Evolutionary conservation across 805 yeast genomes (phyloP).

Genomic region (Schizosaccharomyces lindneri): DNA sequence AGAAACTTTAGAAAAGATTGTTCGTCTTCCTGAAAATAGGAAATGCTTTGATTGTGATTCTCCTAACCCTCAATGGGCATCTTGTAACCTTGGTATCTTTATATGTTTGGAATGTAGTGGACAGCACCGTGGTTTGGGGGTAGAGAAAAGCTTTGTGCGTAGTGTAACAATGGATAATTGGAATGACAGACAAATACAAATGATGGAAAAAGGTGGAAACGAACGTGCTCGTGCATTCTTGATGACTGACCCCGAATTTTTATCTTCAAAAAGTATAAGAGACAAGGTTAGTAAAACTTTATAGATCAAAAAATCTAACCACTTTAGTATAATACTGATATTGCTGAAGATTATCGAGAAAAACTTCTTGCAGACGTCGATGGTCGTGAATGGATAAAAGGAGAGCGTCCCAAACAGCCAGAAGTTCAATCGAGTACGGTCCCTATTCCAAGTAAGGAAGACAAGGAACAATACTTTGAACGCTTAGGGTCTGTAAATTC

Average conservation of each 20-base stretch:
- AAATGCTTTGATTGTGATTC: slow-evolving; percentile 85
- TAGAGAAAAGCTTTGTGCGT: slow-evolving; percentile 86
- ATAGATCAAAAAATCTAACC: too few relatives aligned
- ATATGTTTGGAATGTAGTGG: slow-evolving; percentile 98
- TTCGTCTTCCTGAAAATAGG: slow-evolving; percentile 50
- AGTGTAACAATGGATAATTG: slow-evolving; percentile 97
- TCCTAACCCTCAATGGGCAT: slow-evolving; percentile 98
- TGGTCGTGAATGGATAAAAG: slow-evolving; percentile 31
- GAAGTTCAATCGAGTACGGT: slow-evolving; percentile 5
- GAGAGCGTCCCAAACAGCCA: background rate
- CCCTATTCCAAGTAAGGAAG: slow-evolving; percentile 16
- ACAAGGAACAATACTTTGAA: slow-evolving; percentile 64
- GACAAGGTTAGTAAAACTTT: background rate
- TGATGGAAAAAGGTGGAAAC: slow-evolving; percentile 89
- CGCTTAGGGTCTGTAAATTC: slow-evolving; percentile 50
- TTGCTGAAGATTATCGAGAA: slow-evolving; percentile 85
- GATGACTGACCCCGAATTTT: slow-evolving; percentile 15
- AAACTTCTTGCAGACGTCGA: slow-evolving; percentile 51
- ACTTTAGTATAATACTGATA: slow-evolving; percentile 43
- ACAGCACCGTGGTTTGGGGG: slow-evolving; percentile 75
- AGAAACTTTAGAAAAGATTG: background rate
- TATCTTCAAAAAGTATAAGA: background rate
- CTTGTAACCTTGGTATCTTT: slow-evolving; percentile 91
- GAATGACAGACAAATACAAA: slow-evolving; percentile 65
- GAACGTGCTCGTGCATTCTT: slow-evolving; percentile 47